A percentile compares a stretch with the other conserved stretches of the same genome.
These are phyloP conservation scores for Botrytis tulipae DNA, from an alignment of 2,329 filamentous ascomycete species.

Conservation along the genomic window DNA sequence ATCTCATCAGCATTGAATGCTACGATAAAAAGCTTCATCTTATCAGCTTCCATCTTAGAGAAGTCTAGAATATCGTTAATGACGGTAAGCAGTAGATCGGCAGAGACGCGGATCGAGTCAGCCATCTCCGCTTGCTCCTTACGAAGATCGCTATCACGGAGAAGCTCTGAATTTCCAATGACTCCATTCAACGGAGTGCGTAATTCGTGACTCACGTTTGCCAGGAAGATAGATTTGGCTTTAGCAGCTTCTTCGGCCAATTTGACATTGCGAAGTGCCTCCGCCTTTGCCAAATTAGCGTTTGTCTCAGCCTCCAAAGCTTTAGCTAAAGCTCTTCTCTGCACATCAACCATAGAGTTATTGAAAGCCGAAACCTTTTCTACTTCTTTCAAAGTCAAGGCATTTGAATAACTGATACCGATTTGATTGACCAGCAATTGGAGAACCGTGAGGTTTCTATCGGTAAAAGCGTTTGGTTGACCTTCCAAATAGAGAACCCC, in stretches of 20 bases:
- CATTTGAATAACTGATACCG: constrained; percentile 68
- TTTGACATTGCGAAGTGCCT: constrained; percentile 75
- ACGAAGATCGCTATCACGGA: constrained; percentile 72
- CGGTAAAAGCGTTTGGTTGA: constrained; percentile 72
- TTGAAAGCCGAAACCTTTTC: constrained; percentile 78
- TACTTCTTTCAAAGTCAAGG: constrained; percentile 65
- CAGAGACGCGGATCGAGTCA: constrained; percentile 81
- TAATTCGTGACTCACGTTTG: constrained; percentile 78
- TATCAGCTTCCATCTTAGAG: constrained; percentile 87
- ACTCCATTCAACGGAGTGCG: constrained; percentile 83
- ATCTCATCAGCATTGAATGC: constrained; percentile 67
- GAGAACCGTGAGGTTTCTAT: constrained; percentile 65
- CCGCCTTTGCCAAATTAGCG: constrained; percentile 72
- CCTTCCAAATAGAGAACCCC: constrained; percentile 76
- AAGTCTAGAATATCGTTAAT: constrained; percentile 98
- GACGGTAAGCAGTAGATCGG: constrained; percentile 82
- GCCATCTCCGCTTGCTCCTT: constrained; percentile 81
- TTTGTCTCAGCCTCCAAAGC: constrained; percentile 72
- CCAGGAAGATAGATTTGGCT: constrained; percentile 78
- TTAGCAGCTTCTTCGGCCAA: constrained; percentile 80
- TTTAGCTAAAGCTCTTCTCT: constrained; percentile 70
- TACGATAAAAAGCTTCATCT: constrained; percentile 76
- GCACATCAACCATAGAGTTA: constrained; percentile 72
- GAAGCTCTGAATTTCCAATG: constrained; percentile 82
- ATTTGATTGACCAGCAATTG: constrained; percentile 78